Conservation (phyloP, 495 filamentous ascomycete species). For the Penicillium subrubescens region DNA sequence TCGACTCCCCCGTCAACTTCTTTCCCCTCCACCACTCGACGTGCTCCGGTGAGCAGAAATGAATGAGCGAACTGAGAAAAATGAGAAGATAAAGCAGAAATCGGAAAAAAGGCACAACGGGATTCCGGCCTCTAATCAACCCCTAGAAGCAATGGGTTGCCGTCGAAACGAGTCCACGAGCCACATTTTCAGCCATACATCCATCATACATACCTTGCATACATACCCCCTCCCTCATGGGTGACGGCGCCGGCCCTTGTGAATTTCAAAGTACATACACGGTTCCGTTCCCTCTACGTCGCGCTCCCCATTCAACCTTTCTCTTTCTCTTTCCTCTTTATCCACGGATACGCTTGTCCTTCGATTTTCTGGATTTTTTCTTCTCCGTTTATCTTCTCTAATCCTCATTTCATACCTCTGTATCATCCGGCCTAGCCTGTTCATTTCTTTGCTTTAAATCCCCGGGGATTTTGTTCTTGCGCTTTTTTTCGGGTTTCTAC, state of each 20-base stretch:
- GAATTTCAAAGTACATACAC: conserved; percentile 22
- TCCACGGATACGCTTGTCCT: not conserved
- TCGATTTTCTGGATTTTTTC: conserved; percentile 1
- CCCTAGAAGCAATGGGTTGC: conserved; percentile 7
- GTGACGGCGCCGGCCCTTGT: conserved; percentile 10
- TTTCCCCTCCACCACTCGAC: not conserved
- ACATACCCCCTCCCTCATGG: conserved; percentile 12
- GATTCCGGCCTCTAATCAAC: not conserved
- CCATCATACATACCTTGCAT: conserved; percentile 16
- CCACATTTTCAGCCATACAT: conserved; percentile 17
- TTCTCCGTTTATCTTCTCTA: conserved; percentile 11
- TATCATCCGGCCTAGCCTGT: conserved; percentile 20
- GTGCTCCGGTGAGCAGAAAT: not conserved
- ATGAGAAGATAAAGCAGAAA: conserved; percentile 2
- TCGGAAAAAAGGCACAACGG: conserved; percentile 3
- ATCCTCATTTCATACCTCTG: conserved; percentile 16
- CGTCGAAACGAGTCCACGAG: conserved; percentile 25
- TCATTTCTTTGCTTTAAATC: conserved; percentile 15
- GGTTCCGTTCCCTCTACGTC: conserved; percentile 5
- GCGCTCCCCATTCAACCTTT: not conserved
- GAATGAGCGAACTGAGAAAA: conserved; percentile 1
- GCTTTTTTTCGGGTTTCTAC: conserved; percentile 4
- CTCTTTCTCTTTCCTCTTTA: not conserved
- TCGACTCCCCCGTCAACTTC: not conserved
- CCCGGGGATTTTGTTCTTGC: not conserved